Conservation (phyloP, 805 yeast species). For the Dipodascopsis uninucleata region DNA sequence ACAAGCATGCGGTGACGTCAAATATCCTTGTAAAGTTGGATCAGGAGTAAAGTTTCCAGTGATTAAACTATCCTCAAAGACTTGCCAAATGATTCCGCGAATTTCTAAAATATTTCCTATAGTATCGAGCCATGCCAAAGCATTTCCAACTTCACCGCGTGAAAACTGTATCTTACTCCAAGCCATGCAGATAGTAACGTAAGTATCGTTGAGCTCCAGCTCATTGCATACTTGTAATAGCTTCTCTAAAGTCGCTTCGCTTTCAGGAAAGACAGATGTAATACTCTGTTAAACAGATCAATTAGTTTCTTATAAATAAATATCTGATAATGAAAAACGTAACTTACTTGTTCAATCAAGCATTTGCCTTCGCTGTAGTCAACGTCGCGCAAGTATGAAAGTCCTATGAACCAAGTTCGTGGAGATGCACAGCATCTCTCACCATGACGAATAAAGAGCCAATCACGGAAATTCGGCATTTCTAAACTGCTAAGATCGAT, state of each 20-base stretch:
- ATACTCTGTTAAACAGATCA: conserved; percentile 15
- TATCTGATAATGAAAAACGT: neutral
- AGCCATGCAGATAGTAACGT: conserved; percentile 13
- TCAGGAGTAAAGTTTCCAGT: conserved; percentile 21
- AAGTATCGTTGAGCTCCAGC: conserved; percentile 11
- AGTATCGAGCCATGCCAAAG: conserved; percentile 30
- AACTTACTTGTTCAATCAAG: conserved; percentile 24
- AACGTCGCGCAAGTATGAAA: conserved; percentile 29
- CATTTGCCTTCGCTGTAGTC: conserved; percentile 23
- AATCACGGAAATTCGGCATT: conserved; percentile 28
- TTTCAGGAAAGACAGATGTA: conserved; percentile 15
- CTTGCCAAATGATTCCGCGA: conserved; percentile 29
- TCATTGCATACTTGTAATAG: conserved; percentile 22
- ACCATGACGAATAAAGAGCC: conserved; percentile 31
- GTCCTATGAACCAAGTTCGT: conserved; percentile 30
- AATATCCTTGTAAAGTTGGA: conserved; percentile 7
- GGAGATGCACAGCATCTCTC: conserved; percentile 27
- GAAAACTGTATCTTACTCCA: conserved; percentile 20
- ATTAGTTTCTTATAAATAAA: neutral
- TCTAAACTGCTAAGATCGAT: conserved; percentile 20
- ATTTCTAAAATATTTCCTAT: conserved; percentile 27
- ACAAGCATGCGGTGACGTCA: conserved; percentile 18
- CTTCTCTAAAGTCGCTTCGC: conserved; percentile 8
- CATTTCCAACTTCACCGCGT: conserved; percentile 23
- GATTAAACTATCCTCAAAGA: conserved; percentile 31